These are phyloP conservation scores for Polychaeton citri DNA, from an alignment of 2,329 filamentous ascomycete genomes.

Conservation along the genomic window DNA sequence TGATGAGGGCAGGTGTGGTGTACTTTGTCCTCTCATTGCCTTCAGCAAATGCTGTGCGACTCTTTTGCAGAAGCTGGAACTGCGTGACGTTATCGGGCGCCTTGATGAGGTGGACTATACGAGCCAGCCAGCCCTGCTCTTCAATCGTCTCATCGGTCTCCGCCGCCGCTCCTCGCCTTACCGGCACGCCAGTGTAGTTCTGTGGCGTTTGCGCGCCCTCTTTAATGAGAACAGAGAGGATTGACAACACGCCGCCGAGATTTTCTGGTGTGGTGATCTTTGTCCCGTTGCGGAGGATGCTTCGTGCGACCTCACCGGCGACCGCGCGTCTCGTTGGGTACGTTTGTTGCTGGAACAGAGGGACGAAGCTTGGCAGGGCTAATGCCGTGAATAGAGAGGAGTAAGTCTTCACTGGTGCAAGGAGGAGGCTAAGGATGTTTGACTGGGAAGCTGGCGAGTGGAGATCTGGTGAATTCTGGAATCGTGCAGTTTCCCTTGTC, in stretches of 20 bases:
- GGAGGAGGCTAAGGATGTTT: slow-evolving; percentile 77
- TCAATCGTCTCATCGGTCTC: slow-evolving; percentile 98
- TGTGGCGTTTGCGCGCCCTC: slow-evolving; percentile 72
- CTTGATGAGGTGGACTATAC: slow-evolving; percentile 78
- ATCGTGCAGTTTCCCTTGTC: slow-evolving; percentile 71
- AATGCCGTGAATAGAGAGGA: slow-evolving; percentile 92
- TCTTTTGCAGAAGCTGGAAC: slow-evolving; percentile 75
- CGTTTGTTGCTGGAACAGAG: slow-evolving; percentile 78
- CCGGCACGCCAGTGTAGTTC: slow-evolving; percentile 67
- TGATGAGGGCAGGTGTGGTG: slow-evolving; percentile 85
- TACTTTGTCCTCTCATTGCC: slow-evolving; percentile 94
- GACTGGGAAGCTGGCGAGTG: slow-evolving; percentile 80
- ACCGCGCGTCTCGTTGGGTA: slow-evolving; percentile 86
- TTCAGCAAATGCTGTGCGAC: slow-evolving; percentile 73
- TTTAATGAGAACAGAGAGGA: slow-evolving; percentile 82
- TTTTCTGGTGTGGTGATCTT: slow-evolving; percentile 64
- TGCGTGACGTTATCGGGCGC: slow-evolving; percentile 83
- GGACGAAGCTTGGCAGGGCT: slow-evolving; percentile 80
- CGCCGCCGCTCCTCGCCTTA: slow-evolving; percentile 52
- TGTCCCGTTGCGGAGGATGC: slow-evolving; percentile 69
- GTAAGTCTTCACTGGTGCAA: slow-evolving; percentile 80
- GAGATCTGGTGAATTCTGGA: slow-evolving; percentile 87
- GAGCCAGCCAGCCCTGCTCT: slow-evolving; percentile 92
- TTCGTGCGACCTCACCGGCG: slow-evolving; percentile 74
- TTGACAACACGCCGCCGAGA: slow-evolving; percentile 76